Evolutionary conservation across 306 rosid genomes (phyloP).

Genomic region (Acacia crassicarpa): DNA sequence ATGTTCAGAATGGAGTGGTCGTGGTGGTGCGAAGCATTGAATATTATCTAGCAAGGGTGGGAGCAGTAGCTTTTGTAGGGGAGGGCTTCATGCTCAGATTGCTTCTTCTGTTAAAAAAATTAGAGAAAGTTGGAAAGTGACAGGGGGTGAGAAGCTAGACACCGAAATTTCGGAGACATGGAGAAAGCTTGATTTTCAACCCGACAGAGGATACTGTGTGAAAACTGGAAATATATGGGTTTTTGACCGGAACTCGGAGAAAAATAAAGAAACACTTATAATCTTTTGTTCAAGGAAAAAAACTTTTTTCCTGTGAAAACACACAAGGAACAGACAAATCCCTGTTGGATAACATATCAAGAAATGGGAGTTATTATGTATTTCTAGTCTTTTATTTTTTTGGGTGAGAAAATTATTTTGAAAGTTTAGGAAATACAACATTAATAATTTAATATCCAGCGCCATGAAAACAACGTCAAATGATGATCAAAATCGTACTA

Average conservation of each 20-base stretch:
- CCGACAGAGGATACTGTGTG: slow-evolving; percentile 77
- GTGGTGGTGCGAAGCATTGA: slow-evolving; percentile 11
- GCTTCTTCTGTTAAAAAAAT: slow-evolving; percentile 43
- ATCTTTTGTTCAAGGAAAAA: too few relatives aligned
- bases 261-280: not conserved
- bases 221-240: slow-evolving; percentile 44
- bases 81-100: slow-evolving; percentile 33
- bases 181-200: slow-evolving; percentile 49
- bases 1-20: slow-evolving; percentile 6
- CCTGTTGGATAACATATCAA: not conserved
- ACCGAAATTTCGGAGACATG: slow-evolving; percentile 28
- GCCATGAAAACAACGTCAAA: slow-evolving; percentile 20
- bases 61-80: not conserved
- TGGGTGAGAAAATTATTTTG: not conserved
- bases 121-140: slow-evolving; percentile 47
- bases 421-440: not conserved
- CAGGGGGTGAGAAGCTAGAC: slow-evolving; percentile 43
- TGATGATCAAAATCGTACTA: slow-evolving; percentile 37
- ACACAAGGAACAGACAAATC: too few relatives aligned
- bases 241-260: slow-evolving; percentile 44
- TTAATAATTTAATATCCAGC: not conserved
- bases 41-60: slow-evolving; percentile 11
- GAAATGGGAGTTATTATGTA: not conserved
- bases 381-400: not conserved
- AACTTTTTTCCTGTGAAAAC: too few relatives aligned